Conservation (phyloP, 2,329 filamentous ascomycete genomes). For the Ascochyta koolunga region DNA sequence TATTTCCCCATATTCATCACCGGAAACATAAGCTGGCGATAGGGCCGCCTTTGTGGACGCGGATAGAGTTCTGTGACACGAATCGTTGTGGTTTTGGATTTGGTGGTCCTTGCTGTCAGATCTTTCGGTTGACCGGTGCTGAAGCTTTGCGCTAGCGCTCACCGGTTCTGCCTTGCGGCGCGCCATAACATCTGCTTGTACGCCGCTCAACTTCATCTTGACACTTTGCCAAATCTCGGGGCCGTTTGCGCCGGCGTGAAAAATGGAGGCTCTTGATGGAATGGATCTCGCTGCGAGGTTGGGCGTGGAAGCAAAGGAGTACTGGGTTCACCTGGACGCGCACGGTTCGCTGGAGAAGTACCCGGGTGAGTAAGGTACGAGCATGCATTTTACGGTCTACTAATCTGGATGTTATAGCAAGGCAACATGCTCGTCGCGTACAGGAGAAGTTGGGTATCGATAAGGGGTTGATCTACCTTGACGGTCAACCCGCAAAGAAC, state of each 20-base stretch:
- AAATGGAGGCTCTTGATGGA: slow-evolving; percentile 37
- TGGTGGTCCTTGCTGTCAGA: slow-evolving; percentile 13
- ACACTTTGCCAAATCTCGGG: neutral
- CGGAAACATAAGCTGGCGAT: neutral
- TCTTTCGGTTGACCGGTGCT: slow-evolving; percentile 13
- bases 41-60: neutral
- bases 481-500: slow-evolving; percentile 56
- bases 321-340: slow-evolving; percentile 45
- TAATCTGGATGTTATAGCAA: slow-evolving; percentile 32
- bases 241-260: slow-evolving; percentile 9
- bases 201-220: neutral
- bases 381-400: neutral
- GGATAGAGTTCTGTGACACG: slow-evolving; percentile 12
- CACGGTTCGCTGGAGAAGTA: slow-evolving; percentile 47
- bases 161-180: slow-evolving; percentile 17
- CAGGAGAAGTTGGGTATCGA: slow-evolving; percentile 43
- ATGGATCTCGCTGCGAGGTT: slow-evolving; percentile 36
- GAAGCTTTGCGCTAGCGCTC: slow-evolving; percentile 12
- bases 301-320: slow-evolving; percentile 37
- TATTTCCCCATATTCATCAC: neutral
- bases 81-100: slow-evolving; percentile 4
- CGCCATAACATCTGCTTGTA: slow-evolving; percentile 9
- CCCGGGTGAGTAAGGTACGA: slow-evolving; percentile 37
- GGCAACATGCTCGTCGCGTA: slow-evolving; percentile 49
- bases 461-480: slow-evolving; percentile 61